These are phyloP conservation scores for Pneumocystis oryctolagi DNA, from an alignment of 1,139 yeast species.

Conservation along the genomic window DNA sequence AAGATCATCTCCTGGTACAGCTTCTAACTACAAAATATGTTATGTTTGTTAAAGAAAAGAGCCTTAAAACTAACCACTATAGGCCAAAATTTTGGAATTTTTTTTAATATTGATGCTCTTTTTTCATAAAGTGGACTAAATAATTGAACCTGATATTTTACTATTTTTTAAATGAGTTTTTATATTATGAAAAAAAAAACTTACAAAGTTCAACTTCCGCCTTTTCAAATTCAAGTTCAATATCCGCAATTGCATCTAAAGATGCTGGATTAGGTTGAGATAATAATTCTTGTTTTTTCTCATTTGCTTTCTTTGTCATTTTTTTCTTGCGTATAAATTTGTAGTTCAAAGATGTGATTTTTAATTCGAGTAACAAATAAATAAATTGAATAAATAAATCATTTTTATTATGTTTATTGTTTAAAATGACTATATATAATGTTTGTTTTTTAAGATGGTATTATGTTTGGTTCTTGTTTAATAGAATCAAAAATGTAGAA, in stretches of 20 bases:
- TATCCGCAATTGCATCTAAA: neutral
- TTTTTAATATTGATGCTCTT: slow-evolving; percentile 21
- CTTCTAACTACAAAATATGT: slow-evolving; percentile 11
- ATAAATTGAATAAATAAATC: too few relatives aligned
- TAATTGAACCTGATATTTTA: slow-evolving; percentile 14
- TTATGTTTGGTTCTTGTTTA: neutral
- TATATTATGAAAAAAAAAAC: neutral
- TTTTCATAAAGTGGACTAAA: slow-evolving; percentile 25
- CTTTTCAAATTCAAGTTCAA: neutral
- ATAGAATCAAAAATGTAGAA: neutral
- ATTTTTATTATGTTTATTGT: too few relatives aligned
- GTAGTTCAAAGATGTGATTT: neutral
- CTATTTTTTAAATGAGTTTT: neutral
- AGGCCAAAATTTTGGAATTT: slow-evolving; percentile 29
- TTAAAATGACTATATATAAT: too few relatives aligned
- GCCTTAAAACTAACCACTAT: slow-evolving; percentile 21
- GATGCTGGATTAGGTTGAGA: neutral
- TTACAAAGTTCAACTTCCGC: neutral
- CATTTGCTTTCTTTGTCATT: neutral
- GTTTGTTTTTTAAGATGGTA: neutral
- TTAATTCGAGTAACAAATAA: neutral
- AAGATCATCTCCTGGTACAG: neutral
- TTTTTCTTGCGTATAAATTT: neutral
- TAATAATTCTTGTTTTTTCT: neutral
- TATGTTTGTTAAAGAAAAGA: slow-evolving; percentile 12